phyloP scores from a whole-genome alignment of 2,329 filamentous ascomycete species.

The Endothia cerciana region DNA sequence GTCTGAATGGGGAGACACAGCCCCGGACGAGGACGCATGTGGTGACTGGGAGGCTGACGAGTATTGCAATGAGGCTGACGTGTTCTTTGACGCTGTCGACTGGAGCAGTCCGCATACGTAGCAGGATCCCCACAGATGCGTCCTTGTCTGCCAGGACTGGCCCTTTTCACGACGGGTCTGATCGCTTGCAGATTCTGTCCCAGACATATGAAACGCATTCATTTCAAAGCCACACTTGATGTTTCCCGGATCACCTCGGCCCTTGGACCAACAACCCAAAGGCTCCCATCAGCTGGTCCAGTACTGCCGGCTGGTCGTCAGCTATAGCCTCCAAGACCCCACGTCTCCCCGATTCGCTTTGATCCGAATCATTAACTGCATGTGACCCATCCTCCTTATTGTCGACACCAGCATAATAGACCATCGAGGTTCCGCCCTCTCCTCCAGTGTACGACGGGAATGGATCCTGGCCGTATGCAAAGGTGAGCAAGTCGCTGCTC shows the following conservation, averaged over 20 bases:
- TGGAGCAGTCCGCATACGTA: too few species aligned
- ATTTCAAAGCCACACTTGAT: too few species aligned
- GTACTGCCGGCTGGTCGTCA: conserved; percentile 17
- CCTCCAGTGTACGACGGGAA: conserved; percentile 15
- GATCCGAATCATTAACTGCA: conserved; percentile 5
- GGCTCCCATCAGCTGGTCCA: conserved; percentile 26
- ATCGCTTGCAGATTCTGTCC: background rate
- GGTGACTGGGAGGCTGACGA: background rate
- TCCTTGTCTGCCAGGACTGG: background rate
- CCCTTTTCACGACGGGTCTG: background rate
- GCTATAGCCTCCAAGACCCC: conserved; percentile 20
- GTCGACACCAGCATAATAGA: conserved; percentile 24
- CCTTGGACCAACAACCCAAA: conserved; percentile 26
- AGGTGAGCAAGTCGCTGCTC: conserved; percentile 43
- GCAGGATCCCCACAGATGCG: too few species aligned
- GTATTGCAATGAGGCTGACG: background rate
- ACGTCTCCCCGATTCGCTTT: conserved; percentile 16
- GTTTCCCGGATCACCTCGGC: conserved; percentile 1
- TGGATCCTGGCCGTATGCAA: conserved; percentile 41
- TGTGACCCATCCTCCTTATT: conserved; percentile 17
- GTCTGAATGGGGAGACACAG: background rate
- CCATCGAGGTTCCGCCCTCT: conserved; percentile 11
- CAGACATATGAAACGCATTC: too few species aligned
- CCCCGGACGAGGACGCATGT: background rate
- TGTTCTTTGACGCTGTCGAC: background rate